Percentiles rank a stretch among this genome's conserved stretches.
phyloP scores from a whole-genome alignment of 2,329 filamentous ascomycete genomes.

The Juglanconis juglandina region DNA sequence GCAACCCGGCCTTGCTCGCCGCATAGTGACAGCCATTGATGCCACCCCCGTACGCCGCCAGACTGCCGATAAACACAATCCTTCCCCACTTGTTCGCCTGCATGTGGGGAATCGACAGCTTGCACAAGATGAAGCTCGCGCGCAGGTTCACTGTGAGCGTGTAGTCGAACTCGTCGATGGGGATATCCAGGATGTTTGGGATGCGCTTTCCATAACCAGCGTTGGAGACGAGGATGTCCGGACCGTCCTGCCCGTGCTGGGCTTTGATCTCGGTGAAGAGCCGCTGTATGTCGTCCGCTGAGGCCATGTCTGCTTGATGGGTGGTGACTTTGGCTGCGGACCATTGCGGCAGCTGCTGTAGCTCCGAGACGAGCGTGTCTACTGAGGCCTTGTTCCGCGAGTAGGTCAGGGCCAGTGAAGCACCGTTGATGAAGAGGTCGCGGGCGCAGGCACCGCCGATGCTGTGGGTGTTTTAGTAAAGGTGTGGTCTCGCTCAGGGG shows the following conservation, averaged over 20 bases:
- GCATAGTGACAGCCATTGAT: constrained; percentile 62
- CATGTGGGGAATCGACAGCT: constrained; percentile 60
- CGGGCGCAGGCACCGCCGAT: constrained; percentile 58
- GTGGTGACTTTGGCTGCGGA: constrained; percentile 42
- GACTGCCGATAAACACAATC: constrained; percentile 62
- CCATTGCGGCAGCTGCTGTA: constrained; percentile 31
- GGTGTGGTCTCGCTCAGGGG: not conserved
- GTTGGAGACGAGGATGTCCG: constrained; percentile 64
- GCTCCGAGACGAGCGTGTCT: constrained; percentile 39
- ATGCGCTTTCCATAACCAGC: constrained; percentile 65
- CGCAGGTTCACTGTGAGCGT: constrained; percentile 61
- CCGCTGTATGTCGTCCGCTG: constrained; percentile 47
- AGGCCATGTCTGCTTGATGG: constrained; percentile 57
- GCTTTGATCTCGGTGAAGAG: constrained; percentile 53
- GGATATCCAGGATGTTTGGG: constrained; percentile 53
- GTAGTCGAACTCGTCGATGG: constrained; percentile 61
- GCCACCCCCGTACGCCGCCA: constrained; percentile 60
- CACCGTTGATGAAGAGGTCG: constrained; percentile 49
- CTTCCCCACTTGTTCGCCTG: constrained; percentile 57
- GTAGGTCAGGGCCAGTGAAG: constrained; percentile 58
- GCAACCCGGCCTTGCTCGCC: constrained; percentile 59
- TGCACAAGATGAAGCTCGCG: constrained; percentile 59
- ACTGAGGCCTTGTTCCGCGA: constrained; percentile 47
- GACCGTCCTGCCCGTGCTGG: constrained; percentile 47
- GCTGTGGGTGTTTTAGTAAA: constrained; percentile 31